Conservation (phyloP, 441 rosid species). For the Adansonia rubrostipa region DNA sequence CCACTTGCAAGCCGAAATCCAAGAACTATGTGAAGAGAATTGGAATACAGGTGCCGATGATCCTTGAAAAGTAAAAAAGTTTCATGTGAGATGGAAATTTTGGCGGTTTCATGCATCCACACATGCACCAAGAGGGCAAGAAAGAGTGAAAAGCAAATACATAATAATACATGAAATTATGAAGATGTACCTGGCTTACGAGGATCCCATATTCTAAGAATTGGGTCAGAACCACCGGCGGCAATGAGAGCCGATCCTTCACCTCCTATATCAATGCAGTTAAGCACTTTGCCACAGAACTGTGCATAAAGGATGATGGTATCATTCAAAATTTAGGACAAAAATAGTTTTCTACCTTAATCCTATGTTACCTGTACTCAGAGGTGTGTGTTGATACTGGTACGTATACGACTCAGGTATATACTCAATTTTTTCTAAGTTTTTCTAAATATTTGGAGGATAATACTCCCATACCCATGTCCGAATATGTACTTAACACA, state of each 20-base stretch:
- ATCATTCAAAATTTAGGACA: no score
- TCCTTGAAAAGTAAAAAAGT: conserved; percentile 51
- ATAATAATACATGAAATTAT: neutral
- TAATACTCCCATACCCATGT: no score
- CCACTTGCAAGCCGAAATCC: conserved; percentile 98
- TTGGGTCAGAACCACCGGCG: conserved; percentile 86
- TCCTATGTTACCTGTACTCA: no score
- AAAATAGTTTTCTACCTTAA: no score
- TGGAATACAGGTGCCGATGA: conserved; percentile 86
- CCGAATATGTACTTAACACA: no score
- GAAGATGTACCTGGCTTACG: conserved; percentile 80
- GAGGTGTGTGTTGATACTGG: no score
- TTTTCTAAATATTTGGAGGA: no score
- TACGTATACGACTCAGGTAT: no score
- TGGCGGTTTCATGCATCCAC: neutral
- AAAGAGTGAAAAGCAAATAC: conserved; percentile 17
- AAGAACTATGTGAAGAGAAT: conserved; percentile 84
- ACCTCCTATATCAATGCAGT: conserved; percentile 84
- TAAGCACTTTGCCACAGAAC: conserved; percentile 84
- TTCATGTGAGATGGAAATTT: conserved; percentile 18
- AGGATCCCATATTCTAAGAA: conserved; percentile 97
- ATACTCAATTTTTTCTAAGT: no score
- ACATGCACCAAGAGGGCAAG: neutral
- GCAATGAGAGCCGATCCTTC: conserved; percentile 90
- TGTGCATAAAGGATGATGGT: conserved; percentile 36